Evolutionary conservation across 2,329 filamentous ascomycete genomes (phyloP).

Genomic region (Incumbomyces lentus): DNA sequence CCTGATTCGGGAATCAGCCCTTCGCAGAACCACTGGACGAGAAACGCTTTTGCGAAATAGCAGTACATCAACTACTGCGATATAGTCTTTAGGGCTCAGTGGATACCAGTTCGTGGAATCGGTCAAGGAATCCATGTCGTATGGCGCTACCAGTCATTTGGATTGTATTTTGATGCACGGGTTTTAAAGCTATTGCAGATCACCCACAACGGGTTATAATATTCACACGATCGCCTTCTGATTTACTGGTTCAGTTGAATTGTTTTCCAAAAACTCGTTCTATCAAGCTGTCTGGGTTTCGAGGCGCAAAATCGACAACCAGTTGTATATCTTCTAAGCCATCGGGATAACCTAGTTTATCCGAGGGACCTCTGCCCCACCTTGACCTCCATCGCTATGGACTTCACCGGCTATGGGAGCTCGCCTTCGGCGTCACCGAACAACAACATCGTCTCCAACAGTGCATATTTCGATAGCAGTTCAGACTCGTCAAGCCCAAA

Average conservation of each 20-base stretch:
- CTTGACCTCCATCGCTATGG: conserved; percentile 13
- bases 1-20: neutral
- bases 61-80: neutral
- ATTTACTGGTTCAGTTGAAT: too few species aligned
- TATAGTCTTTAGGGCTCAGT: neutral
- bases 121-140: conserved; percentile 3
- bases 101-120: neutral
- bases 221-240: conserved; percentile 1
- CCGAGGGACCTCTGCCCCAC: conserved; percentile 12
- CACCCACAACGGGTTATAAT: neutral
- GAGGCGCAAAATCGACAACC: neutral
- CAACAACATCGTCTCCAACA: conserved; percentile 17
- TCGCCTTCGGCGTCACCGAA: conserved; percentile 18
- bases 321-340: neutral
- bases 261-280: neutral
- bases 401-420: conserved; percentile 17
- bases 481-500: conserved; percentile 21
- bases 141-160: neutral
- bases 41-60: neutral
- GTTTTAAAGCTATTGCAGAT: neutral
- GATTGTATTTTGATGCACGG: neutral
- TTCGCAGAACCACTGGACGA: neutral
- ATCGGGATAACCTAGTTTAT: neutral
- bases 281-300: conserved; percentile 1
- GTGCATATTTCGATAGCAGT: conserved; percentile 19